Evolutionary conservation across 1,139 yeast species (phyloP).

Genomic region (Suzukiozyma palmioleophila): DNA sequence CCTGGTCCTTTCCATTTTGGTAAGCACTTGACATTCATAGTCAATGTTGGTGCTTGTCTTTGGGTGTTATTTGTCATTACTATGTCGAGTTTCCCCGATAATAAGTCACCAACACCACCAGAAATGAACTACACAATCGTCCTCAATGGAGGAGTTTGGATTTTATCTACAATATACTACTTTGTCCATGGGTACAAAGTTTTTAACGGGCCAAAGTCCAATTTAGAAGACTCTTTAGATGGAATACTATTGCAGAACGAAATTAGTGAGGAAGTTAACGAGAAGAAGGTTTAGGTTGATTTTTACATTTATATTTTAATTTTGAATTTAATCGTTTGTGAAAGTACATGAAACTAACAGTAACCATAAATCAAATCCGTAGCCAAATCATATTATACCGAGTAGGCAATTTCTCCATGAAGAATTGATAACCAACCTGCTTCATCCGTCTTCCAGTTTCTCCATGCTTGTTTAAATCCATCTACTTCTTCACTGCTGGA

Average conservation of each 20-base stretch:
- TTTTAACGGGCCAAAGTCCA: constrained; percentile 36
- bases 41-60: constrained; percentile 19
- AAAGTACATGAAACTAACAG: too few relatives aligned
- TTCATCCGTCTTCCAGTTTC: constrained; percentile 14
- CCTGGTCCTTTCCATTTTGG: constrained; percentile 70
- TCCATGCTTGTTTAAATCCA: constrained; percentile 11
- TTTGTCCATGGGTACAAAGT: constrained; percentile 24
- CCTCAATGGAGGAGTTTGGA: constrained; percentile 35
- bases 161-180: constrained; percentile 23
- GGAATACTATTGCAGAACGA: constrained; percentile 2
- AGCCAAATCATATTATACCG: too few relatives aligned
- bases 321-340: too few relatives aligned
- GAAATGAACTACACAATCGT: constrained; percentile 36
- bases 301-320: constrained; percentile 7
- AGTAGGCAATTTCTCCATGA: constrained; percentile 17
- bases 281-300: not conserved
- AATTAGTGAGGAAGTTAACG: not conserved
- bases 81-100: constrained; percentile 38
- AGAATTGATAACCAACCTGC: constrained; percentile 10
- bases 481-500: constrained; percentile 10
- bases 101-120: constrained; percentile 20
- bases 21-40: constrained; percentile 32
- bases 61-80: constrained; percentile 31
- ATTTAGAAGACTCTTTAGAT: constrained; percentile 14
- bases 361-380: too few relatives aligned